Percentiles rank a stretch among this genome's conserved stretches.
phyloP scores from a whole-genome alignment of 73 alveolate genomes.

The Effrenium voratum region DNA sequence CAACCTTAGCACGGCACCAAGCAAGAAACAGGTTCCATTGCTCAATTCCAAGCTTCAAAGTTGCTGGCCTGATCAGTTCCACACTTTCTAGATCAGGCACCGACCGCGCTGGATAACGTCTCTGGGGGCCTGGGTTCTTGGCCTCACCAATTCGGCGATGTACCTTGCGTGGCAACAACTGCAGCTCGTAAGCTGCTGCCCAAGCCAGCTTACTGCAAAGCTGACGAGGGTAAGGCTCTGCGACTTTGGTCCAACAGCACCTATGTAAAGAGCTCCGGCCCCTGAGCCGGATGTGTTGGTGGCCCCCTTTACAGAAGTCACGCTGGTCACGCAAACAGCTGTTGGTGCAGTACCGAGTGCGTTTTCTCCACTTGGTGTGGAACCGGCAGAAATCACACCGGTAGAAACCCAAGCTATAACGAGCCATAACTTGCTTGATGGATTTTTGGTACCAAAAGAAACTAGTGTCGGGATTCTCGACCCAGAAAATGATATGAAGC shows the following conservation, averaged over 20 bases:
- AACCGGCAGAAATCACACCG: neutral
- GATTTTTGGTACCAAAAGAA: neutral
- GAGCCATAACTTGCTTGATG: neutral
- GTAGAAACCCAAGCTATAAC: neutral
- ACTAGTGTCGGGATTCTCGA: neutral
- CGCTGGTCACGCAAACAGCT: neutral
- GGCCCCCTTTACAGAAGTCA: neutral
- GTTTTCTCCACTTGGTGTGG: neutral
- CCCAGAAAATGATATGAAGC: neutral
- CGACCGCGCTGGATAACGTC: too few species aligned
- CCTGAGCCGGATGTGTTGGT: neutral
- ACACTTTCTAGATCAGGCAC: neutral
- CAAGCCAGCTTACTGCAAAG: neutral
- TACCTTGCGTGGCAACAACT: neutral
- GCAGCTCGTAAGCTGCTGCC: neutral
- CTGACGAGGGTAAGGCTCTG: neutral
- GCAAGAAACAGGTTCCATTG: neutral
- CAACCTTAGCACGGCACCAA: neutral
- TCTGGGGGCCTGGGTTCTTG: conserved; percentile 12
- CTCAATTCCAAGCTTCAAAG: neutral
- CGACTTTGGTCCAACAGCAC: neutral
- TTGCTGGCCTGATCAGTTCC: neutral
- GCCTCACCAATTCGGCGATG: conserved; percentile 10
- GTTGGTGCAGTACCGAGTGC: neutral
- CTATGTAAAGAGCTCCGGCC: neutral